Base-by-base conservation (phyloP, 164 flowering plant genomes). In the Aristolochia californica region DNA sequence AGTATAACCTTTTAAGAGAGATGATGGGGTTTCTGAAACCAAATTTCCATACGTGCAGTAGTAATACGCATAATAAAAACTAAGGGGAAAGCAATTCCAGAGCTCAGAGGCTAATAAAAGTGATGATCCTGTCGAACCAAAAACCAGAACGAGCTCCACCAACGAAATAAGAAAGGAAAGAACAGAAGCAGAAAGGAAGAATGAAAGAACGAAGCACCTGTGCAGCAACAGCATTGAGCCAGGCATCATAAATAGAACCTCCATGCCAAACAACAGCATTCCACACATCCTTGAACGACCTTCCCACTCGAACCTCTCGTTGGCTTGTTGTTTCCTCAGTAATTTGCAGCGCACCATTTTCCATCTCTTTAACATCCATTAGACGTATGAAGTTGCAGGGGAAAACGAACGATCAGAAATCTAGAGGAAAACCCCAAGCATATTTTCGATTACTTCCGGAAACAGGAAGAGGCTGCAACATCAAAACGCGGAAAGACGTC, bases 181-280 rank as follows among this genome's bases (percentile, higher is more conserved):
- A 43, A 26, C n/a, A 11, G 26, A 17, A 58, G n/a, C 10, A 48
- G 28, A n/a, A 45, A 28, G 34, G 34, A 28, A 28, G 34, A 28
- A 28, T 28, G 34, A 28, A 34, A 34, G 40, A 34, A 34, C 11
- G 40, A 34, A 34, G 40, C 18, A 49, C 62, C 54, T 59, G 62
- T 48, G 52, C 62, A 47, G 62, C 62, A 59, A 52, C 63, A 13
- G 56, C 43, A 51, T 52, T 60, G 16, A 60, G 48, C 63, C 63
- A 60, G n/a, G 63, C 63, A n/a, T 60, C 63, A 40, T 60, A 60
- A 52, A 51, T 56, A 52, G 63, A 60, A 21, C 63, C 63, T 20
- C 63, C 63, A 51, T 60, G 63, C 63, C 63, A 60, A 22, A 60
- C 27, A 9, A 51, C 43, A n/a, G 43, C 62, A 48, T 59, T 59